These are phyloP conservation scores for Meyerozyma athensensis DNA, from an alignment of 1,139 yeast genomes.

Conservation along the genomic window DNA sequence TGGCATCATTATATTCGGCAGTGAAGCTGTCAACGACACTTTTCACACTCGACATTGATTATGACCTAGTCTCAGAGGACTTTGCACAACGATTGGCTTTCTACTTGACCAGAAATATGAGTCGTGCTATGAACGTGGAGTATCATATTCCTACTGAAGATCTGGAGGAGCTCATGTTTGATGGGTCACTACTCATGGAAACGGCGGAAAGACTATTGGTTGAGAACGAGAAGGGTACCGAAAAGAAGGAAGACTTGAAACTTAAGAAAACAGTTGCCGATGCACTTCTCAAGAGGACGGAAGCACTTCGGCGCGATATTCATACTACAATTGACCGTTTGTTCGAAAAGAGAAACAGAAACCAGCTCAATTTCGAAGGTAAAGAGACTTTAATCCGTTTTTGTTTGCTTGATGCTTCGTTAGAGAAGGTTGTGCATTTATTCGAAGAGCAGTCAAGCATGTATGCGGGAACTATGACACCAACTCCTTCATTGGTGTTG, in stretches of 20 bases:
- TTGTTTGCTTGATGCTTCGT: slow-evolving; percentile 40
- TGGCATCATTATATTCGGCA: slow-evolving; percentile 67
- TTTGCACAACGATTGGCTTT: slow-evolving; percentile 75
- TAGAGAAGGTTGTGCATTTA: slow-evolving; percentile 40
- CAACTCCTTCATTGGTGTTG: slow-evolving; percentile 18
- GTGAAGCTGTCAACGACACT: slow-evolving; percentile 61
- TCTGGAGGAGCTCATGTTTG: slow-evolving; percentile 44
- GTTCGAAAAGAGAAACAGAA: slow-evolving; percentile 33
- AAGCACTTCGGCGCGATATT: slow-evolving; percentile 37
- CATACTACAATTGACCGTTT: slow-evolving; percentile 39
- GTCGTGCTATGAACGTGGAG: slow-evolving; percentile 47
- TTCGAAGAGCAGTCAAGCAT: slow-evolving; percentile 38
- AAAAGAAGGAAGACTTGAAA: slow-evolving; percentile 32
- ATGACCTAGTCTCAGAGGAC: slow-evolving; percentile 61
- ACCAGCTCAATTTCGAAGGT: slow-evolving; percentile 39
- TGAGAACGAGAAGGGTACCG: slow-evolving; percentile 21
- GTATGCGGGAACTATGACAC: slow-evolving; percentile 18
- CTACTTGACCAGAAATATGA: slow-evolving; percentile 81
- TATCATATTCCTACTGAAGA: slow-evolving; percentile 14
- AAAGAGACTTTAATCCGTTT: slow-evolving; percentile 41
- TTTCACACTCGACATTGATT: slow-evolving; percentile 69
- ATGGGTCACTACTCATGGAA: slow-evolving; percentile 36
- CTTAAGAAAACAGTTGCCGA: slow-evolving; percentile 37
- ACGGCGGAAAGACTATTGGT: slow-evolving; percentile 20
- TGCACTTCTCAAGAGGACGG: slow-evolving; percentile 40